Percentiles rank a stretch among this genome's conserved stretches.
phyloP scores from a whole-genome alignment of 108 stramenopile species.

The Chaetoceros tenuissimus region DNA sequence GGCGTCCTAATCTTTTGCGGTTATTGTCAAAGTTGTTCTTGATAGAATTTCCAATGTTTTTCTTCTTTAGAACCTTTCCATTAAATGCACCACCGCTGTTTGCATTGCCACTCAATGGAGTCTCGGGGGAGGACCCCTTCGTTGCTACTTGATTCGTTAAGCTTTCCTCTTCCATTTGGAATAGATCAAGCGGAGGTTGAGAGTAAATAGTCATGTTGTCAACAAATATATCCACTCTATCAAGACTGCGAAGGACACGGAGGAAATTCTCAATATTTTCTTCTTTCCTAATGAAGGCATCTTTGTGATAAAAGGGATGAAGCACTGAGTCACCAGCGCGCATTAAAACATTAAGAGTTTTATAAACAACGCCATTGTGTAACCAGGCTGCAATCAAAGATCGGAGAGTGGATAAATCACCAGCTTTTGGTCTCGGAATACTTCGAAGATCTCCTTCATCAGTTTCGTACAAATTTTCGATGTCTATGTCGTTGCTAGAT shows the following conservation, averaged over 20 bases:
- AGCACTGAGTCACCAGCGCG: conserved; percentile 43
- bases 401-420: conserved; percentile 61
- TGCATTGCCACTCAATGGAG: neutral
- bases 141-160: neutral
- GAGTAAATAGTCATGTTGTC: conserved; percentile 61
- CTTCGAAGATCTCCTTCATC: conserved; percentile 9
- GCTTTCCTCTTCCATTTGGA: conserved; percentile 5
- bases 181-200: conserved; percentile 36
- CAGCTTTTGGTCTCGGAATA: conserved; percentile 26
- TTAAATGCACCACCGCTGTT: neutral
- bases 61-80: too few species aligned
- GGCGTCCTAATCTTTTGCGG: conserved; percentile 22
- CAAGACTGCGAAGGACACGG: conserved; percentile 38
- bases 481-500: neutral
- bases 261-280: conserved; percentile 37
- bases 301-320: conserved; percentile 44
- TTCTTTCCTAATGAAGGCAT: conserved; percentile 46
- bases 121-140: neutral
- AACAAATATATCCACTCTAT: conserved; percentile 68
- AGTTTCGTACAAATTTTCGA: conserved; percentile 9
- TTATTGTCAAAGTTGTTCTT: conserved; percentile 26
- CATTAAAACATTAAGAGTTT: conserved; percentile 38
- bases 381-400: conserved; percentile 81
- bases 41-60: conserved; percentile 19
- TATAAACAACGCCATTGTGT: conserved; percentile 69